phyloP scores from a whole-genome alignment of 2,329 filamentous ascomycete genomes.

The Exophiala spinifera region DNA sequence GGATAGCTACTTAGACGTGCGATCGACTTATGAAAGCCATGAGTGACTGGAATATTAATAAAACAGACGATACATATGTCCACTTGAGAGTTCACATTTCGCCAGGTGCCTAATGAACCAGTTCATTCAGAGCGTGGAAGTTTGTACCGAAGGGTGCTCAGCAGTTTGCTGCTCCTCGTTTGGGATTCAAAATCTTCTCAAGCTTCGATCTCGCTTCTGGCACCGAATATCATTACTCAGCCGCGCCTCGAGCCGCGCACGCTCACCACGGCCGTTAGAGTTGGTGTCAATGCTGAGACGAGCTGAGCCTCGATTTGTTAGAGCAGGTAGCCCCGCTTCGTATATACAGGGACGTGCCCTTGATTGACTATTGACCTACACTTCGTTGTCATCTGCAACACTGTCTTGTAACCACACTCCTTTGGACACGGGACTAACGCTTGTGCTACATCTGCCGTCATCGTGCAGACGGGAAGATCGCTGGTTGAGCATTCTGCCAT shows the following conservation, averaged over 20 bases:
- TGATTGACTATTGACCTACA: background rate
- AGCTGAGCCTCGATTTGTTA: too few species aligned
- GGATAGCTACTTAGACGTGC: slow-evolving; percentile 33
- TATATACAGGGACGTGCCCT: too few species aligned
- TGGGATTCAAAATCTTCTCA: background rate
- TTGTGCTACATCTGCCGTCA: slow-evolving; percentile 15
- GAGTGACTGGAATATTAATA: slow-evolving; percentile 1
- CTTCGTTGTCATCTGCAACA: background rate
- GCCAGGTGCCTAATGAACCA: too few species aligned
- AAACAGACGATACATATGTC: too few species aligned
- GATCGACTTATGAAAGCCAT: background rate
- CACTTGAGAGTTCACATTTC: too few species aligned
- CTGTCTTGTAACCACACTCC: background rate
- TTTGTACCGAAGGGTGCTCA: too few species aligned
- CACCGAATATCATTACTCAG: slow-evolving; percentile 2
- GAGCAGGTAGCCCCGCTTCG: too few species aligned
- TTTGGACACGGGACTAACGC: background rate
- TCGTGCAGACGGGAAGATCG: slow-evolving; percentile 15
- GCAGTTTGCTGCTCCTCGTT: too few species aligned
- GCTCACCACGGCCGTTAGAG: background rate
- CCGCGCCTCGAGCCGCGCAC: background rate
- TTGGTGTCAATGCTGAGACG: too few species aligned
- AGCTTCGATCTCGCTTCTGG: background rate
- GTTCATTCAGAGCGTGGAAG: too few species aligned
- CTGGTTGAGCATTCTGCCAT: slow-evolving; percentile 19